These are phyloP conservation scores for Colletotrichum chlorophyti DNA, from an alignment of 2,329 filamentous ascomycete species.

Conservation along the genomic window DNA sequence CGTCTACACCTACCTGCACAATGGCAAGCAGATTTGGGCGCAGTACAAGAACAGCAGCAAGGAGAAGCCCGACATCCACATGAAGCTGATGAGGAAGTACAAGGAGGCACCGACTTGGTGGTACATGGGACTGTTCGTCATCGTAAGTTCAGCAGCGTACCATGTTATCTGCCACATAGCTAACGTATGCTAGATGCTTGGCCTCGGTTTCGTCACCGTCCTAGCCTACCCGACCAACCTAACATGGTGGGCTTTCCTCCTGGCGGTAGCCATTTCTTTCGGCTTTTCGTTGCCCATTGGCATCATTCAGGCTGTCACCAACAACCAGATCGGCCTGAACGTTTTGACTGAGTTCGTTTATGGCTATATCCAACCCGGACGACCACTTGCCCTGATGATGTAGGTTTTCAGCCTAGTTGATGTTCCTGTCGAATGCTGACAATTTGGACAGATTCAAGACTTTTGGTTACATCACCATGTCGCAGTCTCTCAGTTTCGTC, in stretches of 20 bases:
- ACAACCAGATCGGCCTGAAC: conserved; percentile 76
- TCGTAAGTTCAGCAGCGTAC: conserved; percentile 47
- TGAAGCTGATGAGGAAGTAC: conserved; percentile 69
- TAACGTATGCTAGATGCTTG: conserved; percentile 52
- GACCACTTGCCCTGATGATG: conserved; percentile 77
- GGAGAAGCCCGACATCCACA: conserved; percentile 69
- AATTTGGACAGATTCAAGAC: conserved; percentile 60
- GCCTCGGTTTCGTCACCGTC: conserved; percentile 59
- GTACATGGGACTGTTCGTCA: conserved; percentile 64
- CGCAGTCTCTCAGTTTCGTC: conserved; percentile 69
- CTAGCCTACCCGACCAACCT: conserved; percentile 71
- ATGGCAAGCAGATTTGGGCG: conserved; percentile 70
- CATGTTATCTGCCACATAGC: not conserved
- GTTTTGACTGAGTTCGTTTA: conserved; percentile 78
- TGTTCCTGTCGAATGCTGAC: conserved; percentile 29
- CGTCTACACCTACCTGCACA: conserved; percentile 72
- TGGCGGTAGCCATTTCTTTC: conserved; percentile 69
- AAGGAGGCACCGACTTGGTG: conserved; percentile 69
- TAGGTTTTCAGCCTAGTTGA: conserved; percentile 40
- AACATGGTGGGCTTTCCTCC: conserved; percentile 75
- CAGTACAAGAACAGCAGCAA: conserved; percentile 65
- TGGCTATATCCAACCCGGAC: conserved; percentile 77
- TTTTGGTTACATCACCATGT: conserved; percentile 69
- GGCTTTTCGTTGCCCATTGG: conserved; percentile 71
- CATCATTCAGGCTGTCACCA: conserved; percentile 74